Conservation (phyloP, 495 filamentous ascomycete genomes). For the Paragyromitra xinjiangensis region DNA sequence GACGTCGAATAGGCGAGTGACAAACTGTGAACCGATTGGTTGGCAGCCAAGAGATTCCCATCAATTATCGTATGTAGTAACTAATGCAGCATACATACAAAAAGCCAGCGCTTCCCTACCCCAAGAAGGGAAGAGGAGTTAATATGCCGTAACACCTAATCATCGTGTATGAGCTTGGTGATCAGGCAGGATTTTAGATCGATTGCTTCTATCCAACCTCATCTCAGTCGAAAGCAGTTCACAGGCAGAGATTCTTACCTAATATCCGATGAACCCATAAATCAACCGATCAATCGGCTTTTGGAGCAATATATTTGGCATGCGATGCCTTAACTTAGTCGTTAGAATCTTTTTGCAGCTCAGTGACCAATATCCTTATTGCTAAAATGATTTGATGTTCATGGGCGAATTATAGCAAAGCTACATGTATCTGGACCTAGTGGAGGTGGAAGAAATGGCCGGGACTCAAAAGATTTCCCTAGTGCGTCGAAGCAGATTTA, state of each 20-base stretch:
- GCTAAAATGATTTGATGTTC: no score
- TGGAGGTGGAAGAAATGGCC: no score
- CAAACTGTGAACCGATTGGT: constrained; percentile 19
- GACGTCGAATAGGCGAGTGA: constrained; percentile 9
- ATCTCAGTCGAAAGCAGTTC: background rate
- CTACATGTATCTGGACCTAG: no score
- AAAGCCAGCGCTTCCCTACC: background rate
- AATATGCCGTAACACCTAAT: background rate
- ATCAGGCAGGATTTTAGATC: background rate
- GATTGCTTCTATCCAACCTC: background rate
- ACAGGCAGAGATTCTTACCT: background rate
- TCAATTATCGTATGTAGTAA: background rate
- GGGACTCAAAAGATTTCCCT: no score
- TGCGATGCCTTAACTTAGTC: background rate
- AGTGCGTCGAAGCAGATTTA: no score
- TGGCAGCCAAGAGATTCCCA: background rate
- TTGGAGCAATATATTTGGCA: background rate
- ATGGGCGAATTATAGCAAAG: no score
- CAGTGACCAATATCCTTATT: no score
- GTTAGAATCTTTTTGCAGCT: background rate
- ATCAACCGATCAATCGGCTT: background rate
- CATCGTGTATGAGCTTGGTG: background rate
- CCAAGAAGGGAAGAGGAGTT: background rate
- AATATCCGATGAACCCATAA: background rate
- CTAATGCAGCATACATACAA: background rate